These are phyloP conservation scores for Leccinum disarticulatum DNA, from an alignment of 768 basidiomycete species.

Conservation along the genomic window DNA sequence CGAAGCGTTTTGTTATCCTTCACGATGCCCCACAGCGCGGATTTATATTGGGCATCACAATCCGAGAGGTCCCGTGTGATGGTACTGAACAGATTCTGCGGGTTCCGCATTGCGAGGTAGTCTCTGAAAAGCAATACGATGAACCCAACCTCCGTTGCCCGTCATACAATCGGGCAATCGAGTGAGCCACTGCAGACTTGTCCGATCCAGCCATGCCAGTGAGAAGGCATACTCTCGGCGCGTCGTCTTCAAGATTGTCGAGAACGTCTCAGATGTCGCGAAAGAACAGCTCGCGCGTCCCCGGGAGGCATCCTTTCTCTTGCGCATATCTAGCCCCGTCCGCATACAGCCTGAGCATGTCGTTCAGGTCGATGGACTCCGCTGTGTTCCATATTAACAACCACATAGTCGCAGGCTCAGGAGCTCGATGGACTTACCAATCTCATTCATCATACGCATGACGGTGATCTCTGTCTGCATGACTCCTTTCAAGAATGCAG, in stretches of 20 bases:
- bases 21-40: not conserved
- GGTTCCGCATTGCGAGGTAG: not conserved
- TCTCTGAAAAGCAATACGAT: not conserved
- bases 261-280: not conserved
- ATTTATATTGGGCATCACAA: not conserved
- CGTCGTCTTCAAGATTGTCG: not conserved
- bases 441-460: not conserved
- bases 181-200: not conserved
- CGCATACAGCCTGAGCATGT: not conserved
- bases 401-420: not conserved
- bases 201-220: not conserved
- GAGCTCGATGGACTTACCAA: not conserved
- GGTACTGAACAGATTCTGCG: not conserved
- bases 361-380: not conserved
- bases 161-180: not conserved
- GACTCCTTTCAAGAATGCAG: not conserved
- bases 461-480: not conserved
- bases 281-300: not conserved
- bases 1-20: not conserved
- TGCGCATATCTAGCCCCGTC: not conserved
- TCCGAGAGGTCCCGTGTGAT: not conserved
- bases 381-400: not conserved
- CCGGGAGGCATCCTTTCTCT: not conserved
- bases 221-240: not conserved
- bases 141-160: not conserved